Evolutionary conservation across 352 stramenopile genomes (phyloP).

Genomic region (Plasmopara muralis): DNA sequence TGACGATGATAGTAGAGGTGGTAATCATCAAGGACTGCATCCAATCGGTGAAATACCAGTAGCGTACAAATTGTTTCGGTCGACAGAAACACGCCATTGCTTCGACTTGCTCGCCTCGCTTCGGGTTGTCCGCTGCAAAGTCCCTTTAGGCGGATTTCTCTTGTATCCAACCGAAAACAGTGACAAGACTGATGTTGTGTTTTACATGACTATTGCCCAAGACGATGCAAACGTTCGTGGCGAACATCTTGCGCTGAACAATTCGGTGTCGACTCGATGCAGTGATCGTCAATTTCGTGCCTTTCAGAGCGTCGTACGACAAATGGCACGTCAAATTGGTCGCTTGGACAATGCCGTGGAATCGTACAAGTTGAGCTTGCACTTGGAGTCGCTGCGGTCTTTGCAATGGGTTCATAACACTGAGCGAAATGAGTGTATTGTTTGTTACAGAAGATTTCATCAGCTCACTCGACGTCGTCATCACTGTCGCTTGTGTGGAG

Average conservation of each 20-base stretch:
- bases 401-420: no score
- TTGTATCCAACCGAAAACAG: no score
- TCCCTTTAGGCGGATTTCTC: no score
- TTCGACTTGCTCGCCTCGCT: no score
- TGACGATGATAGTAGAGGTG: conserved; percentile 2
- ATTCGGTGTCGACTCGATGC: conserved; percentile 16
- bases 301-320: conserved; percentile 44
- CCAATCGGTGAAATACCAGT: conserved; percentile 27
- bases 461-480: conserved; percentile 57
- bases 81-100: no score
- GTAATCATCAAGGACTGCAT: conserved; percentile 12
- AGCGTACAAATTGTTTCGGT: conserved; percentile 17
- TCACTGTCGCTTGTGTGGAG: conserved; percentile 69
- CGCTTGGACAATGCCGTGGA: conserved; percentile 53
- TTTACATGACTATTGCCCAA: no score
- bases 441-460: conserved; percentile 38
- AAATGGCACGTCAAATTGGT: conserved; percentile 49
- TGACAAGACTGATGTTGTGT: no score
- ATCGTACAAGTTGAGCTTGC: conserved; percentile 50
- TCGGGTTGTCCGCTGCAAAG: no score
- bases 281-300: conserved; percentile 59
- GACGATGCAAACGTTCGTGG: no score
- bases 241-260: conserved; percentile 14
- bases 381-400: conserved; percentile 17
- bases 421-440: no score